A percentile compares a stretch with the other conserved stretches of the same genome.
phyloP scores from a whole-genome alignment of 2,329 filamentous ascomycete species.

The Domatiomyces globalis region DNA sequence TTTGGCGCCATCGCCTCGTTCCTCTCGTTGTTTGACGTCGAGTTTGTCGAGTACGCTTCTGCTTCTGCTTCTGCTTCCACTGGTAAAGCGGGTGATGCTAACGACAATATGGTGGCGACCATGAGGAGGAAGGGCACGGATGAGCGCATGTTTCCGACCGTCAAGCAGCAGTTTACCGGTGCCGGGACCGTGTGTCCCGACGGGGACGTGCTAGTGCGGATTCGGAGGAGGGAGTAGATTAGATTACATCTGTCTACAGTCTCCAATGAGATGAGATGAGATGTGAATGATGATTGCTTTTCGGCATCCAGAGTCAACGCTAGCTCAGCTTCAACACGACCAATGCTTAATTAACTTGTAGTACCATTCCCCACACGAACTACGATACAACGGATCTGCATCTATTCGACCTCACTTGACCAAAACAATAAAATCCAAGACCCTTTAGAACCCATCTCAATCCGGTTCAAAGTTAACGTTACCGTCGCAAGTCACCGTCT shows the following conservation, averaged over 20 bases:
- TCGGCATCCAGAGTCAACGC: too few relatives aligned
- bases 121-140: conserved; percentile 2
- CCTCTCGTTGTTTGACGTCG: conserved; percentile 7
- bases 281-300: too few relatives aligned
- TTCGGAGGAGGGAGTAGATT: conserved; percentile 4
- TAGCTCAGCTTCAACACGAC: too few relatives aligned
- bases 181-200: conserved; percentile 11
- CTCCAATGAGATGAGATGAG: too few relatives aligned
- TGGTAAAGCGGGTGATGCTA: not conserved
- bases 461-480: too few relatives aligned
- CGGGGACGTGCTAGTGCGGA: conserved; percentile 10
- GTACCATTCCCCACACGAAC: too few relatives aligned
- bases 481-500: conserved; percentile 11
- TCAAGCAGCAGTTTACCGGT: conserved; percentile 8
- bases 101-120: not conserved
- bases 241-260: too few relatives aligned
- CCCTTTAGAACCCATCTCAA: too few relatives aligned
- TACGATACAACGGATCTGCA: too few relatives aligned
- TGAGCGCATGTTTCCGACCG: conserved; percentile 5
- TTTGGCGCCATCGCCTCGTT: conserved; percentile 21
- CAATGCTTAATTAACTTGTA: too few relatives aligned
- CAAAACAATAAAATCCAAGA: too few relatives aligned
- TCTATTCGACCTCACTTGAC: too few relatives aligned
- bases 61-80: not conserved
- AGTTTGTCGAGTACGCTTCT: conserved; percentile 9